Evolutionary conservation across 1,139 yeast genomes (phyloP), one percentile per base, ranked within the genome.

Genomic region (Saccharomycopsis phalli): DNA sequence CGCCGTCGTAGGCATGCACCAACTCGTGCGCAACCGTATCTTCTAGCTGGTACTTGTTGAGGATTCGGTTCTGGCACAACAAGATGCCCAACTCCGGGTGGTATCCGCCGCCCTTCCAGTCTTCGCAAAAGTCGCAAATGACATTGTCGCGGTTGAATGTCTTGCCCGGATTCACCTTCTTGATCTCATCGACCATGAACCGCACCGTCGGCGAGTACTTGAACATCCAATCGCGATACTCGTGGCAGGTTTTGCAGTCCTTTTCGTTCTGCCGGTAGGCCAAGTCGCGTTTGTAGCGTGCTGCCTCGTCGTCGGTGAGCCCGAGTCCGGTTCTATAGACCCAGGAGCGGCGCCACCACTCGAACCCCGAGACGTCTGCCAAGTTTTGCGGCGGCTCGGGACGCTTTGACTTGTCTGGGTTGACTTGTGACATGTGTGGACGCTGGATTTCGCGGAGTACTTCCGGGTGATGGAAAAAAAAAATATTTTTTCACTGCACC

Each of bases 21-120:
- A 91, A 68, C 56, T 91, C 99, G 58, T 91, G 99, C 2, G 96
- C 72, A 48, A 91, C 62, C 0, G 94, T 82, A 54, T 91, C 97
- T 57, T 91, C 97, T 45, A 88, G 61, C 53, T 86, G 94, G 73
- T 82, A 77, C 55, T 81, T 80, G 54, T 76, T 76, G 43, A 74
- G 69, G 34, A 88, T 71, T 61, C 88, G 71, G 59, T 91, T 88
- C 50, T 91, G 86, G 61, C 99, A 91, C 16, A 91, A 63, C 45
- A 87, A 63, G 31, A 91, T 80, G 2, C 98, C 98, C 41, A 75
- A 62, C 37, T 84, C 80, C 0, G 97, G 97, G 57, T 87, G 86
- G 59, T 82, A 93, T 1, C 99, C 98, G 31, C 94, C 86, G 53
- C 82, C 81, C 5, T 28, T 38, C 62, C 76, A 69, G 47, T 82